Conservation (phyloP, 2,329 filamentous ascomycete genomes). For the Grosmannia serpens region DNA sequence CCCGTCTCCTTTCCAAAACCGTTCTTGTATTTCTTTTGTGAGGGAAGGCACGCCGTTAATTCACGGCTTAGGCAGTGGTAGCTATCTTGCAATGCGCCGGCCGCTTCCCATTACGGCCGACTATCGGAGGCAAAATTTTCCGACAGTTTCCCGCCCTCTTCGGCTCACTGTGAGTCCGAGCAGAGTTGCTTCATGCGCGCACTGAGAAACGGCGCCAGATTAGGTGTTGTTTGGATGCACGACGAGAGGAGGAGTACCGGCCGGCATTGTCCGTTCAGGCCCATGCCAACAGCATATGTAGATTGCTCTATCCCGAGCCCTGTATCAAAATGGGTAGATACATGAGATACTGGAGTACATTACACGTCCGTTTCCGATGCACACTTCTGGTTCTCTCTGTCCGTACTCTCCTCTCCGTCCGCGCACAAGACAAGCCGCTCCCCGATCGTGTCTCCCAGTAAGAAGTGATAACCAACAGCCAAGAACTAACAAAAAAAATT, state of each 20-base stretch:
- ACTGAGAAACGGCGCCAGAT: too few species aligned
- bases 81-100: neutral
- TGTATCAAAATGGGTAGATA: neutral
- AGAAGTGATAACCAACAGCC: neutral
- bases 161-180: neutral
- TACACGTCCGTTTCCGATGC: neutral
- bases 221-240: too few species aligned
- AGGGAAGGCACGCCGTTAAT: neutral
- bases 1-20: too few species aligned
- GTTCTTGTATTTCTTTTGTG: neutral
- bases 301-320: slow-evolving; percentile 7
- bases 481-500: neutral
- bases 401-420: neutral
- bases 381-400: too few species aligned
- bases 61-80: neutral
- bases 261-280: too few species aligned
- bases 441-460: too few species aligned
- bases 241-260: too few species aligned
- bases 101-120: slow-evolving; percentile 5
- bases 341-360: too few species aligned
- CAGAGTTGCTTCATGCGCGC: neutral
- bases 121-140: slow-evolving; percentile 11
- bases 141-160: neutral
- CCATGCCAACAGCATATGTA: neutral
- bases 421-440: neutral